Percentiles rank a stretch among this genome's conserved stretches.
Evolutionary conservation across 2,329 filamentous ascomycete genomes (phyloP).

Genomic region (Ceratocystiopsis minuta): DNA sequence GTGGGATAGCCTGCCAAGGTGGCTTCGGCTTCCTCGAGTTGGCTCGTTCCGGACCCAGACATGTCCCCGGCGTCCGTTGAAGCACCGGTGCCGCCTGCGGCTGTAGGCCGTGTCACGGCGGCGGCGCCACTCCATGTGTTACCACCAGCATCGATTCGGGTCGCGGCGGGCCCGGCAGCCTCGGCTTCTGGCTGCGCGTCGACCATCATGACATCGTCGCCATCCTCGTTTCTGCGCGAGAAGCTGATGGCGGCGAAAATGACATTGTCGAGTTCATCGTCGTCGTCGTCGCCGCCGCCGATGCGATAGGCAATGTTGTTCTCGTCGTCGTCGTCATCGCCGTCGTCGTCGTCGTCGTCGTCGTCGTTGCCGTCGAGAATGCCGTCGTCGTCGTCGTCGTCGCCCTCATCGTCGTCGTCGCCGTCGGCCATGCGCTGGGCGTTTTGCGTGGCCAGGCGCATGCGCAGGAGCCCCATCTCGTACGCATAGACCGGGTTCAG

Average conservation of each 20-base stretch:
- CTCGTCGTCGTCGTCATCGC: slow-evolving; percentile 16
- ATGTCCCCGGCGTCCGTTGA: too few species aligned
- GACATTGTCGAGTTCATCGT: slow-evolving; percentile 15
- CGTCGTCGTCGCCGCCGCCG: slow-evolving; percentile 16
- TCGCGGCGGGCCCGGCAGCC: slow-evolving; percentile 44
- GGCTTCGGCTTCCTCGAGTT: slow-evolving; percentile 58
- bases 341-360: slow-evolving; percentile 23
- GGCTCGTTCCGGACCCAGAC: slow-evolving; percentile 16
- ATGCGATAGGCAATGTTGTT: slow-evolving; percentile 21
- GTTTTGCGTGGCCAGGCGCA: slow-evolving; percentile 12
- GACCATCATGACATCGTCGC: slow-evolving; percentile 39
- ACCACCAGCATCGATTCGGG: slow-evolving; percentile 8
- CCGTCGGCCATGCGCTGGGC: slow-evolving; percentile 15
- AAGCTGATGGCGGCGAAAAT: not conserved
- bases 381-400: slow-evolving; percentile 28
- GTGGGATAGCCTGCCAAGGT: slow-evolving; percentile 60
- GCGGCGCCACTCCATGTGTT: too few species aligned
- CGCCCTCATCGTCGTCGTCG: slow-evolving; percentile 27
- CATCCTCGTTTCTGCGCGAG: slow-evolving; percentile 13
- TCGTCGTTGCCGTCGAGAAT: slow-evolving; percentile 52
- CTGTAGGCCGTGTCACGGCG: too few species aligned
- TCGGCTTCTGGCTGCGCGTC: slow-evolving; percentile 30
- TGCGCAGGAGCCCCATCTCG: slow-evolving; percentile 16
- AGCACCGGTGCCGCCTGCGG: too few species aligned
- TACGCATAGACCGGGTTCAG: slow-evolving; percentile 21